Percentiles rank a stretch among this genome's conserved stretches.
These are phyloP conservation scores for Populus pruinosa DNA, from an alignment of 345 rosid genomes.

Conservation along the genomic window DNA sequence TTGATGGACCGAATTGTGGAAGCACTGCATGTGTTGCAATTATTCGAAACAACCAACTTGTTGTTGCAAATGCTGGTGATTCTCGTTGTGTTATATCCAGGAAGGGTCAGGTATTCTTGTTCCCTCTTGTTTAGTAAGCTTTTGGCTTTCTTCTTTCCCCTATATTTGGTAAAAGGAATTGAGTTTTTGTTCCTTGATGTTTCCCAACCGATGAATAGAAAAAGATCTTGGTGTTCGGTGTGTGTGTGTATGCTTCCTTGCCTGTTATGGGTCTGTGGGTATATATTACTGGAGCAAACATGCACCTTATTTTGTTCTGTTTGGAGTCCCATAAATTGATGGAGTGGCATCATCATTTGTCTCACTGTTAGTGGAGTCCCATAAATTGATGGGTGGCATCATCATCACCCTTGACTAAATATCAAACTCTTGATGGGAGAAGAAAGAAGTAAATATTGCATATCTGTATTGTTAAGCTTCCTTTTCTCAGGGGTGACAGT, in stretches of 20 bases:
- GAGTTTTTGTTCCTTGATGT: background rate
- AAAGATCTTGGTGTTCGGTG: background rate
- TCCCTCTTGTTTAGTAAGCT: background rate
- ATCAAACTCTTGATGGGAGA: background rate
- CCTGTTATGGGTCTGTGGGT: background rate
- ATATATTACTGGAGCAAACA: background rate
- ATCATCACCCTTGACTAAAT: background rate
- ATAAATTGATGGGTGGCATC: background rate
- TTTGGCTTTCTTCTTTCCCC: background rate
- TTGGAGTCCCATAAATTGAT: background rate
- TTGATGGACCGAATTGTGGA: conserved; percentile 81
- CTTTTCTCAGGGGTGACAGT: background rate
- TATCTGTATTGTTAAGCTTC: background rate
- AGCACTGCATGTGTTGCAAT: conserved; percentile 86
- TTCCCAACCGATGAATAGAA: background rate
- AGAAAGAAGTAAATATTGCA: background rate
- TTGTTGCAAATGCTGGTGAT: conserved; percentile 97
- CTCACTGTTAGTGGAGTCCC: background rate
- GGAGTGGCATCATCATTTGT: background rate
- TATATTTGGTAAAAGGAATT: background rate
- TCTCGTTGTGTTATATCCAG: conserved; percentile 91
- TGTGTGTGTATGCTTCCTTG: background rate
- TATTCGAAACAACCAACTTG: conserved; percentile 56
- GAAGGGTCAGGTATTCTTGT: conserved; percentile 72
- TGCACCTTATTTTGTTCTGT: background rate